phyloP scores from a whole-genome alignment of 1,284 basidiomycete genomes.

The Microbotryum intermedium region DNA sequence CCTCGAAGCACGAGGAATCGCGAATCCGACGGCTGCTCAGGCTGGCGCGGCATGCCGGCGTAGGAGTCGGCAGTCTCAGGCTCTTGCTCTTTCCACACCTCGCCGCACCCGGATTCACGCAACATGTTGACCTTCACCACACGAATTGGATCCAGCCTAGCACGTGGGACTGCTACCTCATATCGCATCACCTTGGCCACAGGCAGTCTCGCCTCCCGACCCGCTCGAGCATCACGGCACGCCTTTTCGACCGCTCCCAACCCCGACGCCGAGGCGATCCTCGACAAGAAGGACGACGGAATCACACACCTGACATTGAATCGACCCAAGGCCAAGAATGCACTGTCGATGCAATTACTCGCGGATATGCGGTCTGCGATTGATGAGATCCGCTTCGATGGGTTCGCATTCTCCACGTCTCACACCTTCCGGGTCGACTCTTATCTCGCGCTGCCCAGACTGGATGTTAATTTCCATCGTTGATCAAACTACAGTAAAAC shows the following conservation, averaged over 20 bases:
- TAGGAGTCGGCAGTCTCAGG: no score
- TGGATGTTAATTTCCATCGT: not conserved
- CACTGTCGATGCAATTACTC: slow-evolving; percentile 67
- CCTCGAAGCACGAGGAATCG: not conserved
- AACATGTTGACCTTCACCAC: no score
- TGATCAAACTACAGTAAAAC: slow-evolving; percentile 44
- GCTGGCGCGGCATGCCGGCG: no score
- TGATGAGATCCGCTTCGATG: slow-evolving; percentile 53
- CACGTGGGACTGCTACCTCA: no score
- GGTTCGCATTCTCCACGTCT: slow-evolving; percentile 3
- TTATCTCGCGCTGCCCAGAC: not conserved
- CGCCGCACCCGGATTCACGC: no score
- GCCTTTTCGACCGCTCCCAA: slow-evolving; percentile 6
- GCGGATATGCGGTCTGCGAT: slow-evolving; percentile 45
- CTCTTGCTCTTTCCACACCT: no score
- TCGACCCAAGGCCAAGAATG: slow-evolving; percentile 76
- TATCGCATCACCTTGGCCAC: not conserved
- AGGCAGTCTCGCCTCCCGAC: not conserved
- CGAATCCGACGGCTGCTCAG: not conserved
- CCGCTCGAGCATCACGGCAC: not conserved
- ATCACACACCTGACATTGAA: slow-evolving; percentile 53
- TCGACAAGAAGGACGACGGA: slow-evolving; percentile 24
- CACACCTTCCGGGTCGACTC: not conserved
- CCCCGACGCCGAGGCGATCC: not conserved
- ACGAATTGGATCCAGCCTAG: no score